Percentiles rank a stretch among this genome's conserved stretches.
Conservation (phyloP, 768 basidiomycete species). For the Lyophyllum decastes region DNA sequence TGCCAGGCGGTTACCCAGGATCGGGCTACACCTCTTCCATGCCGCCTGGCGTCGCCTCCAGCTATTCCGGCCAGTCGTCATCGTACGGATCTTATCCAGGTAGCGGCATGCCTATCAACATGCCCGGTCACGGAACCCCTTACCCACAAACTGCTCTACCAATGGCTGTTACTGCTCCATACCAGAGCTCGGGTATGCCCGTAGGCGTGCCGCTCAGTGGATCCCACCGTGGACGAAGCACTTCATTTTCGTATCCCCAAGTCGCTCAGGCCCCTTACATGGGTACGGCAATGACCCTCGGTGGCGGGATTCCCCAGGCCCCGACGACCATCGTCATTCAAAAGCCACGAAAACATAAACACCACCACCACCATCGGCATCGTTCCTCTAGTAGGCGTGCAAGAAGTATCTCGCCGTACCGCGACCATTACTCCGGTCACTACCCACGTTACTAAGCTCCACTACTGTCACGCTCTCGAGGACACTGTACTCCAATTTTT, state of each 20-base stretch:
- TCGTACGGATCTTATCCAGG: slow-evolving; percentile 26
- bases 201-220: slow-evolving; percentile 25
- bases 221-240: slow-evolving; percentile 28
- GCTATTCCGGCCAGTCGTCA: slow-evolving; percentile 10
- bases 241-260: slow-evolving; percentile 36
- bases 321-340: slow-evolving; percentile 32
- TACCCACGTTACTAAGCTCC: slow-evolving; percentile 7
- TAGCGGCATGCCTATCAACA: slow-evolving; percentile 16
- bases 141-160: slow-evolving; percentile 22
- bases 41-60: slow-evolving; percentile 8
- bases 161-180: slow-evolving; percentile 26
- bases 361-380: slow-evolving; percentile 19
- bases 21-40: slow-evolving; percentile 15
- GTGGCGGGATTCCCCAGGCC: slow-evolving; percentile 16
- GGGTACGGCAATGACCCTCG: slow-evolving; percentile 20
- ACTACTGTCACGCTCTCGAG: background rate
- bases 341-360: slow-evolving; percentile 29
- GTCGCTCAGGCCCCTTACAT: slow-evolving; percentile 17
- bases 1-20: slow-evolving; percentile 9
- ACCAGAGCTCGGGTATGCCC: slow-evolving; percentile 26
- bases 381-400: slow-evolving; percentile 26
- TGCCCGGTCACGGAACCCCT: slow-evolving; percentile 24
- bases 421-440: slow-evolving; percentile 13
- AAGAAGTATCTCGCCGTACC: slow-evolving; percentile 26
- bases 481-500: background rate